Percentiles rank a stretch among this genome's conserved stretches.
Conservation (phyloP, 441 rosid genomes). For the Populus hybrid region DNA sequence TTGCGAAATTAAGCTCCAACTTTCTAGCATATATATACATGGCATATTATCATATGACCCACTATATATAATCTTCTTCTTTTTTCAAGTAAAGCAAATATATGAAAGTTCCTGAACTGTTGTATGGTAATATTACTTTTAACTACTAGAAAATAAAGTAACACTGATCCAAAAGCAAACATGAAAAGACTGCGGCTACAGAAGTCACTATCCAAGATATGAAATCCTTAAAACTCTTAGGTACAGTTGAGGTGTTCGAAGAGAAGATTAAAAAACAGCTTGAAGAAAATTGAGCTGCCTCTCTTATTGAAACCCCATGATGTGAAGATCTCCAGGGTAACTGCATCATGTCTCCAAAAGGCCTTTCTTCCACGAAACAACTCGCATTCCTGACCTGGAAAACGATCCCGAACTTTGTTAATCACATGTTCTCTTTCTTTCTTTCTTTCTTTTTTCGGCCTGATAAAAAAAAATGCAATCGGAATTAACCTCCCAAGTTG, state of each 20-base stretch:
- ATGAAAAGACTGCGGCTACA: conserved; percentile 8
- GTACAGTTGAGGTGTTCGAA: conserved; percentile 14
- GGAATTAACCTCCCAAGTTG: neutral
- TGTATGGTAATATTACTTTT: conserved; percentile 11
- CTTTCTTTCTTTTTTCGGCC: too few species aligned
- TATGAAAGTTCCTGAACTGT: conserved; percentile 7
- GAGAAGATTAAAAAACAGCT: conserved; percentile 6
- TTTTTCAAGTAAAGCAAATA: neutral
- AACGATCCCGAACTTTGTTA: neutral
- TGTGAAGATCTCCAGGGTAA: neutral
- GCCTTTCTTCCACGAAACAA: conserved; percentile 1
- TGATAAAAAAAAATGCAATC: neutral
- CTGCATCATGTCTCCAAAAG: conserved; percentile 3
- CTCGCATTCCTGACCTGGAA: neutral
- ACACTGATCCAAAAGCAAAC: conserved; percentile 12
- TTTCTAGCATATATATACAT: neutral
- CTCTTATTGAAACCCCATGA: conserved; percentile 4
- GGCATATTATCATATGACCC: neutral
- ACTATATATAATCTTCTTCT: neutral
- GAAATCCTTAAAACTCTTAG: conserved; percentile 11
- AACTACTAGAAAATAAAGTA: conserved; percentile 3
- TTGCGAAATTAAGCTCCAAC: too few species aligned
- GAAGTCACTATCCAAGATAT: conserved; percentile 20
- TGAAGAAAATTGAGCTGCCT: conserved; percentile 12
- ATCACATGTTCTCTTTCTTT: neutral